Conservation (phyloP, 306 rosid species). For the Fragaria iinumae region DNA sequence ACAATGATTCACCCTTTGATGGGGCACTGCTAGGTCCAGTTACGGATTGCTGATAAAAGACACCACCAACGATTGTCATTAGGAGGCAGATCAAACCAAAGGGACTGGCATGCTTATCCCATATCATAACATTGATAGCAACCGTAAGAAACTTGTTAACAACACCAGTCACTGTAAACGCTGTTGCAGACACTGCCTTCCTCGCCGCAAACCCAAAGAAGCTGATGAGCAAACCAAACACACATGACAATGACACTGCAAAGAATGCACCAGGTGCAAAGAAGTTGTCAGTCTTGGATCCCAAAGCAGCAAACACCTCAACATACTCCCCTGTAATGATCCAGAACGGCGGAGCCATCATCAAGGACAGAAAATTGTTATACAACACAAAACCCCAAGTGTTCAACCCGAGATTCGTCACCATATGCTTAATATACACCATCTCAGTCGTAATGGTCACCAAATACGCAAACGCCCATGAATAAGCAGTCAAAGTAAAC, state of each 20-base stretch:
- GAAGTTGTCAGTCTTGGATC: slow-evolving; percentile 46
- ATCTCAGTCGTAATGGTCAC: slow-evolving; percentile 88
- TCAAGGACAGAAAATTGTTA: slow-evolving; percentile 69
- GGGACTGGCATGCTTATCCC: slow-evolving; percentile 97
- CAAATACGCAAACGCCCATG: slow-evolving; percentile 93
- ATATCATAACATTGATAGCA: slow-evolving; percentile 76
- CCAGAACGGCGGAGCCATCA: slow-evolving; percentile 87
- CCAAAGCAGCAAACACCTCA: slow-evolving; percentile 61
- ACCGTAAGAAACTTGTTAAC: slow-evolving; percentile 93
- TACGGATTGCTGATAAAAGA: slow-evolving; percentile 90
- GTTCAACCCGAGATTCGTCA: slow-evolving; percentile 80
- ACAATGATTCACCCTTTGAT: slow-evolving; percentile 38
- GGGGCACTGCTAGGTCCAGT: slow-evolving; percentile 44
- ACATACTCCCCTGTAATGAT: slow-evolving; percentile 75
- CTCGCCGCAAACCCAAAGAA: slow-evolving; percentile 97
- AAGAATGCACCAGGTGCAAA: slow-evolving; percentile 47
- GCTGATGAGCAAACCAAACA: slow-evolving; percentile 86
- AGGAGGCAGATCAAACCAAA: slow-evolving; percentile 83
- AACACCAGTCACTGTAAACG: slow-evolving; percentile 93
- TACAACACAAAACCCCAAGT: slow-evolving; percentile 94
- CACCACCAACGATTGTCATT: slow-evolving; percentile 78
- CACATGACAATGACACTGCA: slow-evolving; percentile 71
- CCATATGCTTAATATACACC: slow-evolving; percentile 97
- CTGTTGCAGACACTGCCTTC: slow-evolving; percentile 88
- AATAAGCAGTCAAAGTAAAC: slow-evolving; percentile 76